Evolutionary conservation across 139 green algal species (phyloP), one percentile per base, ranked within the genome.

Genomic region (Chlamydomonas incerta): DNA sequence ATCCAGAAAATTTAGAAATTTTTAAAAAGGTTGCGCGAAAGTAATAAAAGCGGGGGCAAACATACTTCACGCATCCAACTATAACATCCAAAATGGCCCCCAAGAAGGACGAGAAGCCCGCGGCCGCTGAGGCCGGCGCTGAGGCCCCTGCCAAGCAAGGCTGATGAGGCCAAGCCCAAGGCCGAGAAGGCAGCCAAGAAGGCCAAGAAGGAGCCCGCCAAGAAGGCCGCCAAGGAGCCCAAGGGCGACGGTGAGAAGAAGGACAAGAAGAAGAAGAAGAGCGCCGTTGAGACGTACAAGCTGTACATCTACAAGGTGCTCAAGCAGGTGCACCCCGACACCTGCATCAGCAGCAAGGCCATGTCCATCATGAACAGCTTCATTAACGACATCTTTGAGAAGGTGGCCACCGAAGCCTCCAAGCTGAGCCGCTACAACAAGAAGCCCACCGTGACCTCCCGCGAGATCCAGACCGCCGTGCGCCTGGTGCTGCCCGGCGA

Each of bases 281-380:
- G 41, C 41, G 41, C 41, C 41, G 55, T 62, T 90, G 95, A 98
- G 93, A 97, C 95, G 77, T 99, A 98, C 96, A 99, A 99, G 95
- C 98, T 98, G 74, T 99, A 99, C 95, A 98, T 99, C 93, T 98
- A 99, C 95, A 98, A 98, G 93, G 96, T 98, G 72, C 88, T 96
- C n/a, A 97, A 91, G 79, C 83, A 91, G 87, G 96, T 99, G 87
- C 97, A 99, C 93, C 97, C 97, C 62, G 97, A 99, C 92, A 98
- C 96, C 60, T 95, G 96, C 83, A 98, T 99, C 89, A 96, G 90
- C 91, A 96, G 90, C 92, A 98, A 98, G 95, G 97, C 97, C 67
- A 98, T 99, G 95, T 95, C 88, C 70, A 98, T 99, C 93, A 96
- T 99, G 91, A 98, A 89, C 75, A 85, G 66, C 72, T 81, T 81